Conservation (phyloP, 2,329 filamentous ascomycete genomes). For the Chrysoporthe puriensis region DNA sequence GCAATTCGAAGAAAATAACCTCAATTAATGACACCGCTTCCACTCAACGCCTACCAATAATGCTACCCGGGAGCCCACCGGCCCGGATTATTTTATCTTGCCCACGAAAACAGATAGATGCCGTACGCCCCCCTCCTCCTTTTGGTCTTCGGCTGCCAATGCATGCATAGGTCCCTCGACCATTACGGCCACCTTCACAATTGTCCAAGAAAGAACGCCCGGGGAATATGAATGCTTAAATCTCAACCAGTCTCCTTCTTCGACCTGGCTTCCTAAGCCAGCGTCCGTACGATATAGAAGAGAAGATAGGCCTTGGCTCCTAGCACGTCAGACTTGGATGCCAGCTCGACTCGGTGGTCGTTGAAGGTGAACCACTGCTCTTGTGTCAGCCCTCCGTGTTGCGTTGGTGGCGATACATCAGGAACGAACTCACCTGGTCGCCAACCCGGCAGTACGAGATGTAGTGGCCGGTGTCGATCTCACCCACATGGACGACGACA, state of each 20-base stretch:
- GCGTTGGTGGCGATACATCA: neutral
- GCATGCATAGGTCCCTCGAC: neutral
- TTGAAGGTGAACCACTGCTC: constrained; percentile 91
- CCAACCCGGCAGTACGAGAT: constrained; percentile 85
- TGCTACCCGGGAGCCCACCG: constrained; percentile 8
- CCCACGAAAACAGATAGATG: constrained; percentile 2
- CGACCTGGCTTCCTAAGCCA: constrained; percentile 44
- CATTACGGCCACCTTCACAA: constrained; percentile 1
- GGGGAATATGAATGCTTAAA: constrained; percentile 14
- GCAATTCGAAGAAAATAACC: neutral
- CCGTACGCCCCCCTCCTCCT: neutral
- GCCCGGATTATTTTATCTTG: constrained; percentile 9
- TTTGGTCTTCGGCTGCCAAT: neutral
- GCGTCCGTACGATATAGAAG: constrained; percentile 77
- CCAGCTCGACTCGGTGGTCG: constrained; percentile 87
- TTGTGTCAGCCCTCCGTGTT: constrained; percentile 17
- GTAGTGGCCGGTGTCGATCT: constrained; percentile 91
- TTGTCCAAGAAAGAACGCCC: constrained; percentile 13
- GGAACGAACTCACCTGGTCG: constrained; percentile 58
- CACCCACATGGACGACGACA: constrained; percentile 90
- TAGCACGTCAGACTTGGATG: constrained; percentile 82
- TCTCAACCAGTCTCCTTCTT: constrained; percentile 14
- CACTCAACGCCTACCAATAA: constrained; percentile 11
- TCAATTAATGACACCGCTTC: constrained; percentile 6
- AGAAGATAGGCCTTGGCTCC: constrained; percentile 86